phyloP scores from a whole-genome alignment of 768 basidiomycete species.

The Cubamyces sp. region DNA sequence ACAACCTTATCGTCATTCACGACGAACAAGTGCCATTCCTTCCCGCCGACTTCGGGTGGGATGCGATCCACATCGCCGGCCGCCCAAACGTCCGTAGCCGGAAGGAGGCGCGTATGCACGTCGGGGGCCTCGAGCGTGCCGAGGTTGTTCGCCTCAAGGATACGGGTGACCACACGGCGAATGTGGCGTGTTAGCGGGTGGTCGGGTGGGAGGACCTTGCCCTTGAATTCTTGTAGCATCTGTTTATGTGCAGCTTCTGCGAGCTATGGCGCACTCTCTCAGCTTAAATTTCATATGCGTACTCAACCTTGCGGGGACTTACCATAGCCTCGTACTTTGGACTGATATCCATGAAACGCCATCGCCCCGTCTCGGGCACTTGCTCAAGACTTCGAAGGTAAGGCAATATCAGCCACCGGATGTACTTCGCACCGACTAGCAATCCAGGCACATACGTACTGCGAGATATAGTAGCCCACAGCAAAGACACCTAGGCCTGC shows the following conservation, averaged over 20 bases:
- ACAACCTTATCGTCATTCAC: constrained; percentile 70
- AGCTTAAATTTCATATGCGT: not conserved
- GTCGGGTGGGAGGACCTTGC: constrained; percentile 61
- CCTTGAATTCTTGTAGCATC: constrained; percentile 54
- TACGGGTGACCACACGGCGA: constrained; percentile 64
- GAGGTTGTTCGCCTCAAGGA: constrained; percentile 74
- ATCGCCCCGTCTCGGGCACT: constrained; percentile 85
- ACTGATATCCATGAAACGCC: constrained; percentile 85
- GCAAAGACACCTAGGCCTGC: constrained; percentile 22
- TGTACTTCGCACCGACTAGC: too few relatives aligned
- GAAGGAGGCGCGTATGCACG: constrained; percentile 28
- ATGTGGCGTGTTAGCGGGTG: constrained; percentile 73
- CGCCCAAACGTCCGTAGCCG: constrained; percentile 34
- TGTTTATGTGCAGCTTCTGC: constrained; percentile 47
- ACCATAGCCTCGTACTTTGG: constrained; percentile 60
- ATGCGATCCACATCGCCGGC: constrained; percentile 26
- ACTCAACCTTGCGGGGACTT: constrained; percentile 20
- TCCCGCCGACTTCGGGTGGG: constrained; percentile 30
- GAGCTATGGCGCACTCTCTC: constrained; percentile 39
- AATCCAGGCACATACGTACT: constrained; percentile 32
- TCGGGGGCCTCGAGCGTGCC: constrained; percentile 54
- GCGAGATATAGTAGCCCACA: constrained; percentile 35
- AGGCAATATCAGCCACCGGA: too few relatives aligned
- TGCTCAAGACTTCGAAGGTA: constrained; percentile 65
- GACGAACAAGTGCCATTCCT: constrained; percentile 74